Evolutionary conservation across 2,329 filamentous ascomycete species (phyloP).

Genomic region (Metarhizium sp.): DNA sequence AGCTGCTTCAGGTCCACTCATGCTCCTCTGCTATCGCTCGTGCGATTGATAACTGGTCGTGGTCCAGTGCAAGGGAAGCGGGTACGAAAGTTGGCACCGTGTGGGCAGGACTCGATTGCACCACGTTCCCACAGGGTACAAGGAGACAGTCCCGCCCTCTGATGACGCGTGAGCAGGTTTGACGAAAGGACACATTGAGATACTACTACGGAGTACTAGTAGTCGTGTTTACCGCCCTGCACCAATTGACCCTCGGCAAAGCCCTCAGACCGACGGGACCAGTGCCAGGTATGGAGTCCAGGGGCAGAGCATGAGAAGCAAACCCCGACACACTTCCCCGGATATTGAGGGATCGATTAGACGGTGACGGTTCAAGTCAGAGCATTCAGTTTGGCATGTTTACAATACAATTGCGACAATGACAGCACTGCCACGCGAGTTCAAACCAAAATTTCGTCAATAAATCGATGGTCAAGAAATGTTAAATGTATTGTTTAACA

Average conservation of each 20-base stretch:
- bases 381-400: too few relatives aligned
- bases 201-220: too few relatives aligned
- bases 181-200: too few relatives aligned
- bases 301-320: not conserved
- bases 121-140: not conserved
- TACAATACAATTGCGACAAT: not conserved
- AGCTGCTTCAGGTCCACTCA: not conserved
- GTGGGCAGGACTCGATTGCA: constrained; percentile 13
- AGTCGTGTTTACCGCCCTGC: not conserved
- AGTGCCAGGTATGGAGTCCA: not conserved
- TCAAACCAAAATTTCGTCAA: too few relatives aligned
- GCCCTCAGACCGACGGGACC: not conserved
- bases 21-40: not conserved
- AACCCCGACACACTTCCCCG: not conserved
- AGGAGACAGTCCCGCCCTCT: not conserved
- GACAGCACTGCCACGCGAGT: not conserved
- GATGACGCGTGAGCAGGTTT: not conserved
- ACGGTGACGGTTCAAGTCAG: not conserved
- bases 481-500: constrained; percentile 9
- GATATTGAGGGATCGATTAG: not conserved
- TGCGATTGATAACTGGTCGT: constrained; percentile 1
- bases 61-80: constrained; percentile 13
- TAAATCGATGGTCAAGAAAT: not conserved
- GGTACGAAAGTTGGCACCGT: constrained; percentile 22
- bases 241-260: not conserved